Base-by-base conservation (phyloP, 306 rosid species). In the Sindora glabra region DNA sequence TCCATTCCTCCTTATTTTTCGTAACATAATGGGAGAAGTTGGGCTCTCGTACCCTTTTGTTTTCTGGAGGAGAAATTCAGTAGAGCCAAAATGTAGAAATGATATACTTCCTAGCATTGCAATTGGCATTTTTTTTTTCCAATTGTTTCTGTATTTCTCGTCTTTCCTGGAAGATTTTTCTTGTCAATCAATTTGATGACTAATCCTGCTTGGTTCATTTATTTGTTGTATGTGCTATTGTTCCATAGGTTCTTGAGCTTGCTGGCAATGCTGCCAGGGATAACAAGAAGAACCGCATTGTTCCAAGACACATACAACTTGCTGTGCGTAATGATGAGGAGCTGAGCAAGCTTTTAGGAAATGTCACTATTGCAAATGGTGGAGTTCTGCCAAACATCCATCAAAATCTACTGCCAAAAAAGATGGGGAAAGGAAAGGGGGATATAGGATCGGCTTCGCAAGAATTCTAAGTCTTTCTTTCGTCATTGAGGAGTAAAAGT, bases 371-470 rank as follows among this genome's bases (percentile, higher is more conserved):
- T 33, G 75, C 75, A 21, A 70, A 61, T 44, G 75, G 75, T 9
- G 75, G 75, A 21, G 75, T 70, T 42, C 14, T 70, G 56, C 75
- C 75, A 22, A 70, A 70, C 16, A 70, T 70, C 25, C 75, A 70
- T 33, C 75, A 70, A 26, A 61, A 13, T 27, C 54, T 70, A 1
- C 22, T 70, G 39, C 75, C 75, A 22, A 70, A 69, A 48, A 60
- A 62, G 33, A 16, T 5, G 24, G 75, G 56, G 8, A 69, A 69
- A 37, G 75, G 68, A 33, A 69, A 60, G 17, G 75, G 63, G 3
- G 69, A 69, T 9, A 69, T 61, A 40, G 68, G 68, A 32, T 60
- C 75, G 3, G 82, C 69, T 1, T 82, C 84, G 0, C 88, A 82
- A 34, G 88, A 82, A 71, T 82, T 78, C 33, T 82, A 75, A 68